Evolutionary conservation across 257 asterid genomes (phyloP), one percentile per base, ranked within the genome.

Genomic region (Forsythia viridissima): DNA sequence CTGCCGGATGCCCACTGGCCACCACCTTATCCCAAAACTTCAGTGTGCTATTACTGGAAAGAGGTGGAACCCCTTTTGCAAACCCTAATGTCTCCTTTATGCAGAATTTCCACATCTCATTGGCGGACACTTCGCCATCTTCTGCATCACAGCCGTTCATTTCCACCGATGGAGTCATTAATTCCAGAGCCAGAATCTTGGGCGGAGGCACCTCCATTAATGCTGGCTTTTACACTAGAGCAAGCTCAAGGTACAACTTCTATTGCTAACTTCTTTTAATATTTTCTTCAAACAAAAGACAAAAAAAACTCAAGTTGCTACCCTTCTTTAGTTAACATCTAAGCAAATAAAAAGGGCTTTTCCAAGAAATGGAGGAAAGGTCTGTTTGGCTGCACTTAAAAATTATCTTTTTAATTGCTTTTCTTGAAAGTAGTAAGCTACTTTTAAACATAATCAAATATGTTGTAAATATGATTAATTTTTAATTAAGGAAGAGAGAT

Each of bases 1-100:
- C 96, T 52, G 91, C 96, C 41, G 96, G 93, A 4, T 91, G 96
- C 73, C 91, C 96, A 2, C 87, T 91, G 48, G 93, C 93, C 44
- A 86, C 93, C 79, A 91, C 95, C 2, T 86, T 90, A 3, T 89
- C 93, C 2, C 84, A 67, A 40, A 86, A 79, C 82, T 85, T 79
- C 83, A 83, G 57, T 38, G 93, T 91, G 4, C 66, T 91, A 76
- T 73, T 91, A 38, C 92, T 91, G 77, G 93, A 91, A 74, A 82
- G 96, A 70, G 96, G 96, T 10, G 93, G 94, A 4, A 81, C 87
- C 0, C 94, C 93, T 1, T 90, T 87, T 81, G 90, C 84, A 0
- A 88, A 90, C 80, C 41, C 85, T 0, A 91, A 89, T 66, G 89
- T 91, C 0, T 65, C 92, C 8, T 74, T 79, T 46, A 76, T 87